Base-by-base conservation (phyloP, 2,329 filamentous ascomycete genomes). In the Fusarium sublunatum region DNA sequence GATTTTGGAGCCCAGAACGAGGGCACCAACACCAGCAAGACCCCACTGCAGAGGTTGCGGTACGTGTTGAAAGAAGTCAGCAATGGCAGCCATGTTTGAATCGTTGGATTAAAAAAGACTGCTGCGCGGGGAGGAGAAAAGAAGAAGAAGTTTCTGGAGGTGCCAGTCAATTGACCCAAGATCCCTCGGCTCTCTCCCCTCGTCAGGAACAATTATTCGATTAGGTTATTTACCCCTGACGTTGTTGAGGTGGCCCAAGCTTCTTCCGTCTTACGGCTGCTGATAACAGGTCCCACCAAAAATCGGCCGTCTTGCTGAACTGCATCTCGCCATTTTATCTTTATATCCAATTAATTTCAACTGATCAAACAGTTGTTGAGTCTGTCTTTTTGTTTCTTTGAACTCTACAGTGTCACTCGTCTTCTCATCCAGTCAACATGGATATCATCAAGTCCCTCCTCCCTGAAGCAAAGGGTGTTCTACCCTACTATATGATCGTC, bases 401-500 rank as follows among this genome's bases (percentile, higher is more conserved):
- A 12, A 13, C 19, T 24, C 11, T 4, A 13, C 11, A 1, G 13
- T 28, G 24, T 8, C 10, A 13, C 7, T 12, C 10, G 12, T 32
- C 22, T 6, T 19, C 9, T 5, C 19, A 19, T 6, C 6, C 13
- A 3, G 25, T 29, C 50, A 43, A 44, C 49, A 84, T 86, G 82
- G 81, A 83, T 32, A 59, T 74, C 3, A 36, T 86, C 51, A 73
- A 77, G 54, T 70, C 75, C 22, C 75, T 80, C 42, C 79, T 84
- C 25, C 83, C 84, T 4, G 72, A 75, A 2, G 78, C 80, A 43
- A 79, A 86, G 70, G 85, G 85, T 58, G 77, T 83, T 58, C 69
- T 88, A 54, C 85, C 85, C 24, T 86, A 85, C 67, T 87, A 86
- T 70, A 84, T 88, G 74, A 76, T 86, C 51, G 70, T 84, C 43